phyloP scores from a whole-genome alignment of 257 asterid species.

The Fraxinus pennsylvanica region DNA sequence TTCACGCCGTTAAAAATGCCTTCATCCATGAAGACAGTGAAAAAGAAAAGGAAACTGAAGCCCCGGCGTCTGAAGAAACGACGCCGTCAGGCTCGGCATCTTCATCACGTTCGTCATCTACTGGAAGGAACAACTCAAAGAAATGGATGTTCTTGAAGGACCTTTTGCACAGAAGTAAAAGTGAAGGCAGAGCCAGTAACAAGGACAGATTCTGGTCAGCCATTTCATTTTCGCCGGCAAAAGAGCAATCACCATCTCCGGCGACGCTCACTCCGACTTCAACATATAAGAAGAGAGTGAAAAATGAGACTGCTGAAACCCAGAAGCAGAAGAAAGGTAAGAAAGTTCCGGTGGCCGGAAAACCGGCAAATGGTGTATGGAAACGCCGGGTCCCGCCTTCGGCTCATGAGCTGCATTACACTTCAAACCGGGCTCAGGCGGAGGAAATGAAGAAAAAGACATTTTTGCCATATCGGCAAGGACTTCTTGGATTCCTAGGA shows the following conservation, averaged over 20 bases:
- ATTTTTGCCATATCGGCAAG: slow-evolving; percentile 84
- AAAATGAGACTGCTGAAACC: slow-evolving; percentile 8
- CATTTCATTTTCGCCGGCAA: slow-evolving; percentile 47
- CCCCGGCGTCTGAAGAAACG: slow-evolving; percentile 37
- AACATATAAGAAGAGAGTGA: slow-evolving; percentile 41
- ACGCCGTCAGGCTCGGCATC: slow-evolving; percentile 64
- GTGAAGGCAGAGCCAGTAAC: slow-evolving; percentile 48
- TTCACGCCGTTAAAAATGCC: slow-evolving; percentile 21
- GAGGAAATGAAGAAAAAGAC: slow-evolving; percentile 99
- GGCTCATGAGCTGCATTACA: slow-evolving; percentile 89
- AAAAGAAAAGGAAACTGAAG: slow-evolving; percentile 30
- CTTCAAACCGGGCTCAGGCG: slow-evolving; percentile 83
- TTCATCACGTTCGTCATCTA: slow-evolving; percentile 60
- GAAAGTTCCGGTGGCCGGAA: slow-evolving; percentile 32
- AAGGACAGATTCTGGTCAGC: slow-evolving; percentile 64
- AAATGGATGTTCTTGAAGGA: slow-evolving; percentile 65
- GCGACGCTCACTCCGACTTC: slow-evolving; percentile 50
- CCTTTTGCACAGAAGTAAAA: slow-evolving; percentile 55
- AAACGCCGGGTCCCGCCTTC: slow-evolving; percentile 53
- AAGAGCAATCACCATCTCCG: slow-evolving; percentile 36
- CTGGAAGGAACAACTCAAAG: slow-evolving; percentile 65
- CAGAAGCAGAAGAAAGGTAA: slow-evolving; percentile 21
- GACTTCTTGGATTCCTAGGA: slow-evolving; percentile 87
- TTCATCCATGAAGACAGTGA: slow-evolving; percentile 5
- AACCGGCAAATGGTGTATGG: slow-evolving; percentile 56